These are phyloP conservation scores for Backusella liffmaniae DNA, from an alignment of 192 early-diverging fungal genomes.

Conservation along the genomic window DNA sequence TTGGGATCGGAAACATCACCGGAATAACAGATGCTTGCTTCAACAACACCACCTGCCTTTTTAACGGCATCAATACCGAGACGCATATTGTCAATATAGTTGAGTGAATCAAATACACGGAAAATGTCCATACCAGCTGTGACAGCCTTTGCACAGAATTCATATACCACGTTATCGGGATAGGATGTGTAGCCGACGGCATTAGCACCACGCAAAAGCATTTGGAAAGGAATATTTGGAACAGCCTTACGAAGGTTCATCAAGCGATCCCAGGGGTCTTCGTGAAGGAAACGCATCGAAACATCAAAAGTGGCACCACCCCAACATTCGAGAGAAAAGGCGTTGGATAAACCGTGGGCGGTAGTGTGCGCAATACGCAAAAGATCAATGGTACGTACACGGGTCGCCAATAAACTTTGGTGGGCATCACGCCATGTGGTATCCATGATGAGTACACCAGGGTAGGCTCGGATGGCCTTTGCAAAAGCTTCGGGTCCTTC, in stretches of 20 bases:
- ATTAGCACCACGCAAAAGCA: conserved; percentile 96
- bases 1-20: conserved; percentile 88
- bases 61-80: conserved; percentile 91
- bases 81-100: conserved; percentile 94
- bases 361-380: conserved; percentile 85
- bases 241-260: conserved; percentile 78
- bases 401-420: conserved; percentile 92
- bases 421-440: conserved; percentile 97
- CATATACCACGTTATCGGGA: conserved; percentile 97
- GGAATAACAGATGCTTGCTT: conserved; percentile 89
- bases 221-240: conserved; percentile 97
- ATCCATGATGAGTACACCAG: conserved; percentile 90
- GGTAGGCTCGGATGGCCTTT: conserved; percentile 81
- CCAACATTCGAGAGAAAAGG: conserved; percentile 94
- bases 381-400: conserved; percentile 86
- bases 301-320: conserved; percentile 98
- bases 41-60: conserved; percentile 90
- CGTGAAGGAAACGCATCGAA: conserved; percentile 91
- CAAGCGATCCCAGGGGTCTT: conserved; percentile 96
- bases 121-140: conserved; percentile 92
- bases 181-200: conserved; percentile 97
- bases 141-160: conserved; percentile 90
- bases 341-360: conserved; percentile 80
- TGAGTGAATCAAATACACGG: conserved; percentile 96
- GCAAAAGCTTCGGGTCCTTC: conserved; percentile 91